Evolutionary conservation across 192 early-diverging fungal species (phyloP), one percentile per base, ranked within the genome.

Genomic region (Backusella morwellensis): DNA sequence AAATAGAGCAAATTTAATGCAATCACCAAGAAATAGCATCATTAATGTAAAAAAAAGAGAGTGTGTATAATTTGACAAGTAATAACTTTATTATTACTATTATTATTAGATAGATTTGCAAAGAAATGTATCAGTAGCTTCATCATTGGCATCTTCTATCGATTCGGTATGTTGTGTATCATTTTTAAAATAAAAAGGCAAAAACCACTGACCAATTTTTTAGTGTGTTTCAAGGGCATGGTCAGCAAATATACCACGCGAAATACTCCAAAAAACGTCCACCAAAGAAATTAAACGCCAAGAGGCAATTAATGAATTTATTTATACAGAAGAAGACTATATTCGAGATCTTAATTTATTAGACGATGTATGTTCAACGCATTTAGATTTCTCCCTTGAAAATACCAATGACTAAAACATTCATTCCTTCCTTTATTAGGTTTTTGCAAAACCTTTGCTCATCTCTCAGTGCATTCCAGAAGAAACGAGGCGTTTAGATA

Each of bases 291-390:
- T 93, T 4, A 91, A 94, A 78, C 86, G 97, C 52, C 98, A 99
- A 76, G 98, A 99, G 83, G 93, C 97, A 14, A 98, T 99, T 70
- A 92, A 92, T 82, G 98, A 99, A 81, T 90, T 97, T 7, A 88
- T 97, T 34, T 87, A 91, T 67, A 99, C 98, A 0, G 98, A 99
- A 83, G 88, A 88, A 34, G 97, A 98, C 77, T 99, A 98, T 80
- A 89, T 97, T 23, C 86, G 90, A 26, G 97, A 99, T 86, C 87
- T 99, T 35, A 86, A 92, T 50, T 86, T 94, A 68, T 85, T 96
- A n/a, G 91, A 95, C 2, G 80, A 82, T 63, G 80, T 78, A 78
- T 34, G 59, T 54, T 26, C 12, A 1, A 56, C 7, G 9, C 23
- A 14, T 59, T 23, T 21, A 8, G 11, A 66, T 36, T 0, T 21